phyloP scores from a whole-genome alignment of 192 early-diverging fungal species.

The Linnemannia zychae region DNA sequence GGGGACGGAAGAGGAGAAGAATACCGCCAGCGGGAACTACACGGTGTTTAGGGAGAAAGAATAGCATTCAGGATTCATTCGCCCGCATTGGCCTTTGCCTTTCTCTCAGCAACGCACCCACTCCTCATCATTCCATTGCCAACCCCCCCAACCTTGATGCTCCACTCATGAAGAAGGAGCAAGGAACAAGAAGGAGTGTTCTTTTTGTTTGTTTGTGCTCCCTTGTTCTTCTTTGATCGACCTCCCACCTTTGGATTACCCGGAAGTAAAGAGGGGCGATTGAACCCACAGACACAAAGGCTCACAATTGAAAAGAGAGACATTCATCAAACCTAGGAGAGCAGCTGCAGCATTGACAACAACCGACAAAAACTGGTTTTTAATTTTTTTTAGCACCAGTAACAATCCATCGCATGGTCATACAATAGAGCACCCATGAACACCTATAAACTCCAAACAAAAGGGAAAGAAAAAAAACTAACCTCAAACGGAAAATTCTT shows the following conservation, averaged over 20 bases:
- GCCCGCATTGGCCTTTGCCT: no score
- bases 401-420: not conserved
- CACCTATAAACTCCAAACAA: not conserved
- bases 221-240: not conserved
- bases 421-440: not conserved
- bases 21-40: not conserved
- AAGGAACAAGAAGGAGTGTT: not conserved
- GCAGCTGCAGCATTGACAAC: not conserved
- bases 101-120: no score
- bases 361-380: not conserved
- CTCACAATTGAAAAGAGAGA: not conserved
- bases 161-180: no score
- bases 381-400: not conserved
- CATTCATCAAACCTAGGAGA: not conserved
- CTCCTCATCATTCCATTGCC: no score
- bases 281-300: not conserved
- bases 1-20: not conserved
- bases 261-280: not conserved
- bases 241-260: not conserved
- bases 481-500: not conserved
- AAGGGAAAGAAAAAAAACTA: not conserved
- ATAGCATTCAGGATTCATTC: no score
- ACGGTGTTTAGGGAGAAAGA: no score
- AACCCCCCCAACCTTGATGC: no score
- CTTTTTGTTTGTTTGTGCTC: not conserved